phyloP scores from a whole-genome alignment of 2,329 filamentous ascomycete species.

The Colletotrichum caudatum region DNA sequence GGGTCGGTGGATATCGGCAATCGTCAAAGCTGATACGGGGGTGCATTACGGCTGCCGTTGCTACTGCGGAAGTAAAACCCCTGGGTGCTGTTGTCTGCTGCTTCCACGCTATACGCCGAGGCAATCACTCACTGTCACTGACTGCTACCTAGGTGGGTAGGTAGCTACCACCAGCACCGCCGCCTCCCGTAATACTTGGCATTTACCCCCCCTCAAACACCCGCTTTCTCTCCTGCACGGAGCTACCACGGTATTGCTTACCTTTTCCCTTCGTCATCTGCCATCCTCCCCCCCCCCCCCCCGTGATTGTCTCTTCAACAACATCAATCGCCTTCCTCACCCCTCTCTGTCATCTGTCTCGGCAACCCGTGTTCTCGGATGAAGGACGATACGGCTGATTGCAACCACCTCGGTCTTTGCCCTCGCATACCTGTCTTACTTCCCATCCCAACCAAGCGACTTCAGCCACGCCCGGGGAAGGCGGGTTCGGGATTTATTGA shows the following conservation, averaged over 20 bases:
- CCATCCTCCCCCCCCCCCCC: conserved; percentile 5
- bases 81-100: neutral
- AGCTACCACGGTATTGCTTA: conserved; percentile 1
- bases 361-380: neutral
- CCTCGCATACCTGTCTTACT: neutral
- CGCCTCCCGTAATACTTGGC: neutral
- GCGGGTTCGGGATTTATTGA: conserved; percentile 13
- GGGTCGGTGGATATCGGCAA: conserved; percentile 33
- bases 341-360: conserved; percentile 1
- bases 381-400: neutral
- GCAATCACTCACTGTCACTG: neutral
- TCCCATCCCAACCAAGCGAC: neutral
- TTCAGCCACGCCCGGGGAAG: neutral
- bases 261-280: conserved; percentile 18
- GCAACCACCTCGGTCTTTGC: neutral
- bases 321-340: conserved; percentile 2
- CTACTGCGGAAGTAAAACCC: neutral
- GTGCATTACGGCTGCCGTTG: neutral
- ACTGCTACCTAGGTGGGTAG: too few species aligned
- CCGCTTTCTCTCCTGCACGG: conserved; percentile 7
- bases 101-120: neutral
- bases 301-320: conserved; percentile 19
- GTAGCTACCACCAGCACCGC: neutral
- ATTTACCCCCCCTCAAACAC: neutral
- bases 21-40: conserved; percentile 39